Evolutionary conservation across 306 rosid species (phyloP).

Genomic region (Glycine latifolia): DNA sequence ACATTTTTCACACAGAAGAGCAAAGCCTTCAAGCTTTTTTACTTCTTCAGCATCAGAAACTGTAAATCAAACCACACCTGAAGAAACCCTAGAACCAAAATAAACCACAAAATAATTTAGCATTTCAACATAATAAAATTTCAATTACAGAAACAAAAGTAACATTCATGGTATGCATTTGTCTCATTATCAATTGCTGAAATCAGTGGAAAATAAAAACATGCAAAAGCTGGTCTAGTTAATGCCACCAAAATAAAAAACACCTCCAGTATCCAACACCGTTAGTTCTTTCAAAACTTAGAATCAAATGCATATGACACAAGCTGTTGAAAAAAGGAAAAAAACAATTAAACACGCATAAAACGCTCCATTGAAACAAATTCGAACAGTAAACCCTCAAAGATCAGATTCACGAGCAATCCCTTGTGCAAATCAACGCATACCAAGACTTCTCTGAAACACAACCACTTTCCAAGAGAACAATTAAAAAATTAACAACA

Average conservation of each 20-base stretch:
- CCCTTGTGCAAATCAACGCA: slow-evolving; percentile 34
- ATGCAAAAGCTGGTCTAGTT: background rate
- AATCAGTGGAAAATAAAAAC: no score
- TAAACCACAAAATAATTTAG: slow-evolving; percentile 34
- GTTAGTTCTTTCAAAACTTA: slow-evolving; percentile 13
- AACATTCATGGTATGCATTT: slow-evolving; percentile 4
- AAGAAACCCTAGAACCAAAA: slow-evolving; percentile 52
- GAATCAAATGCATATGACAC: slow-evolving; percentile 12
- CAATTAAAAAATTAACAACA: background rate
- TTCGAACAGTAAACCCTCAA: background rate
- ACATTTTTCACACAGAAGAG: slow-evolving; percentile 66
- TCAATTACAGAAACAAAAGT: slow-evolving; percentile 22
- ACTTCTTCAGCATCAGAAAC: slow-evolving; percentile 70
- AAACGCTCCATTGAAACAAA: background rate
- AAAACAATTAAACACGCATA: slow-evolving; percentile 6
- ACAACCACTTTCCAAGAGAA: background rate
- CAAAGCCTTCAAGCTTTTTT: slow-evolving; percentile 55
- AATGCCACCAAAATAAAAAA: slow-evolving; percentile 29
- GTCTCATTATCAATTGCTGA: background rate
- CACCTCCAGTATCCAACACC: slow-evolving; percentile 7
- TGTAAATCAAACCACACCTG: slow-evolving; percentile 46
- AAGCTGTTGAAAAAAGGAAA: background rate
- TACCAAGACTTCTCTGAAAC: background rate
- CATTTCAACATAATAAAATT: background rate
- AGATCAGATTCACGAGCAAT: background rate